Evolutionary conservation across 306 rosid genomes (phyloP), one percentile per base, ranked within the genome.

Genomic region (Cicer yamashitae): DNA sequence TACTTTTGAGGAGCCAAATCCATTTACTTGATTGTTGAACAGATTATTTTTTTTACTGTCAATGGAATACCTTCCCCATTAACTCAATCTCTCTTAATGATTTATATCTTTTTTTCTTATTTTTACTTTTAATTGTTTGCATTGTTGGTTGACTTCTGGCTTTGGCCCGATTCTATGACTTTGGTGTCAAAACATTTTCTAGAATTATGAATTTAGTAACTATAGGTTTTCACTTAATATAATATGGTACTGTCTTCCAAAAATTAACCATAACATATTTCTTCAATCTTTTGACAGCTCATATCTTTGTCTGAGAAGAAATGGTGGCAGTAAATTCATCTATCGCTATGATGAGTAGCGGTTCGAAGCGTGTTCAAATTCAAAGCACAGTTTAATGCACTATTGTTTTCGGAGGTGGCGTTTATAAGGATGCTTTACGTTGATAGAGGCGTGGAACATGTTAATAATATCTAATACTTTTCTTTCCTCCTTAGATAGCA

Each of bases 261-360:
- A 10, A 11, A 46, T 46, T 11, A 10, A 46, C n/a, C n/a, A 46
- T 84, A 48, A 80, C 63, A 69, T 22, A 15, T 79, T 76, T 81
- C 4, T 71, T 83, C 64, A 44, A 47, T 84, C 84, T 84, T 47
- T 73, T 89, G 67, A 75, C 96, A 93, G 98, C 92, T 93, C 7
- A 82, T 90, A 82, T 92, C 96, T 43, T 78, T 90, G 80, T 90
- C 90, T 8, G 96, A 86, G 90, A 88, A 88, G 87, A 92, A 84
- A 78, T 82, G 88, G 93, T 82, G 89, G 89, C 74, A 69, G 76
- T 82, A 76, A 79, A 66, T 64, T 18, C 41, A 10, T 12, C 38
- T 30, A 41, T 44, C 17, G 74, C 73, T 71, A 4, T 58, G 57
- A 47, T 54, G 60, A 77, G 41, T 11, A 3, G 37, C 37, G 37